Evolutionary conservation across 2,329 filamentous ascomycete species (phyloP).

Genomic region (Sarocladiaceae sp.): DNA sequence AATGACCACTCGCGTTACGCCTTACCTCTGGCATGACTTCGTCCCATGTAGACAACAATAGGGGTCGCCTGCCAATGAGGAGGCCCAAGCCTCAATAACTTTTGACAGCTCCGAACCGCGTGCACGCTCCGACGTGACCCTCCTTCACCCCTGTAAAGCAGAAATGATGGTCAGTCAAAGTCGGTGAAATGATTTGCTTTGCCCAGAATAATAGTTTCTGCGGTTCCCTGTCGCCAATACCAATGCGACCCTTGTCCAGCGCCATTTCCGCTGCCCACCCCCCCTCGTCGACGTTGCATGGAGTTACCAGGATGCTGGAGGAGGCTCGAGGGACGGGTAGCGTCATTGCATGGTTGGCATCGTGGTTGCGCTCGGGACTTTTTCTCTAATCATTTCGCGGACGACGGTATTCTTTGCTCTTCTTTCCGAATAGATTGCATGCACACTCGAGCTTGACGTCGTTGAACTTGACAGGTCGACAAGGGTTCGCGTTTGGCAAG

Average conservation of each 20-base stretch:
- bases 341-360: not conserved
- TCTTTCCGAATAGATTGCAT: not conserved
- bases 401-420: not conserved
- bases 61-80: not conserved
- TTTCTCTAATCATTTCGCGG: not conserved
- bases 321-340: not conserved
- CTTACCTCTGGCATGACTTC: not conserved
- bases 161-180: not conserved
- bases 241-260: slow-evolving; percentile 5
- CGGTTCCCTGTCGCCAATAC: not conserved
- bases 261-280: not conserved
- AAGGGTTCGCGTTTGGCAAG: not conserved
- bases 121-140: slow-evolving; percentile 4
- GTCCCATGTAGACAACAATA: not conserved
- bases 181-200: too few species aligned
- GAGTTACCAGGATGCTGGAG: not conserved
- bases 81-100: not conserved
- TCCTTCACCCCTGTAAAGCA: not conserved
- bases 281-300: slow-evolving; percentile 2
- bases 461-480: not conserved
- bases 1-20: not conserved
- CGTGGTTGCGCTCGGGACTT: not conserved
- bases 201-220: not conserved
- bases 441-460: too few species aligned
- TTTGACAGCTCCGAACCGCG: slow-evolving; percentile 7